Conservation (phyloP, 2,329 filamentous ascomycete species). For the Scedosporium minutisporum region DNA sequence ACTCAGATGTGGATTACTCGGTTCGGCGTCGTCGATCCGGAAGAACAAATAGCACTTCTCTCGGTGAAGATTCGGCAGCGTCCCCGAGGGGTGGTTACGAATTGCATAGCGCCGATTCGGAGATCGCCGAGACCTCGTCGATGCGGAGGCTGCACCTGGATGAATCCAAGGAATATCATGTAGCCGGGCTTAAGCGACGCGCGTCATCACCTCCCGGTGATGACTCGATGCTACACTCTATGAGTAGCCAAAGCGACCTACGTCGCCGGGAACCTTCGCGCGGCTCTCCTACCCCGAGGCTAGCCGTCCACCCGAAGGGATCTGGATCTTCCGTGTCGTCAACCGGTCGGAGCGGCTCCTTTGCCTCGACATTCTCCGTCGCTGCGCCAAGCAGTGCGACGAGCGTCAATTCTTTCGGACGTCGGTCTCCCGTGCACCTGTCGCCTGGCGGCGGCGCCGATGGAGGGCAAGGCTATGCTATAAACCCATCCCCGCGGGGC, state of each 20-base stretch:
- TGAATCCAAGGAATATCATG: slow-evolving; percentile 30
- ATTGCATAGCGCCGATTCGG: slow-evolving; percentile 28
- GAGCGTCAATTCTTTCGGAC: slow-evolving; percentile 33
- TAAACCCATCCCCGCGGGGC: slow-evolving; percentile 39
- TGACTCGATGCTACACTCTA: slow-evolving; percentile 29
- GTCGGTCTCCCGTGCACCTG: slow-evolving; percentile 33
- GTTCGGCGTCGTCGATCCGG: slow-evolving; percentile 31
- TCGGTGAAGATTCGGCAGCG: slow-evolving; percentile 34
- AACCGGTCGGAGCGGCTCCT: slow-evolving; percentile 36
- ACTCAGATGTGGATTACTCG: slow-evolving; percentile 37
- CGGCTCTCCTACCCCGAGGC: slow-evolving; percentile 42
- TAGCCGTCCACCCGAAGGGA: slow-evolving; percentile 35
- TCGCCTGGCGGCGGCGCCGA: slow-evolving; percentile 39
- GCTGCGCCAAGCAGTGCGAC: slow-evolving; percentile 29
- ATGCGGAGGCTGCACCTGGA: slow-evolving; percentile 43
- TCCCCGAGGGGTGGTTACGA: slow-evolving; percentile 36
- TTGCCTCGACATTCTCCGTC: slow-evolving; percentile 35
- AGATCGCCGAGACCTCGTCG: slow-evolving; percentile 40
- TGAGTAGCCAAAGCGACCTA: slow-evolving; percentile 31
- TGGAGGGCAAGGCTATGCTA: slow-evolving; percentile 17
- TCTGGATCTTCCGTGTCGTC: slow-evolving; percentile 35
- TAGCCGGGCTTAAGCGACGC: slow-evolving; percentile 42
- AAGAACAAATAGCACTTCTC: slow-evolving; percentile 36
- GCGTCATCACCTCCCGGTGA: slow-evolving; percentile 45
- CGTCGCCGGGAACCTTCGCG: slow-evolving; percentile 36